Conservation (phyloP, 192 early-diverging fungal genomes). For the Backusella macrospora region DNA sequence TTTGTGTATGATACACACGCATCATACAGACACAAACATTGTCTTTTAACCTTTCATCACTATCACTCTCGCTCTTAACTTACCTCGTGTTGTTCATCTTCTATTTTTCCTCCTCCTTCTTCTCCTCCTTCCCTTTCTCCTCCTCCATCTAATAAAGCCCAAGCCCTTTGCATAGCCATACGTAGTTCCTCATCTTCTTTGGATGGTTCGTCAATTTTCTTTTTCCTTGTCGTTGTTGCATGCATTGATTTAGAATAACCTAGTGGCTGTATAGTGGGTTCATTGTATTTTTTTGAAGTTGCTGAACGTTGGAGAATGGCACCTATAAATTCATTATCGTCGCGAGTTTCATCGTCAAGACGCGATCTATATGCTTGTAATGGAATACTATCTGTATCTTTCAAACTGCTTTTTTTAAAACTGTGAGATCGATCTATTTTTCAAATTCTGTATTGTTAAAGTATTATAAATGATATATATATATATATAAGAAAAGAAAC, state of each 20-base stretch:
- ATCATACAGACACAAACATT: neutral
- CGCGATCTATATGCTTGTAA: neutral
- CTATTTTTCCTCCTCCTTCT: neutral
- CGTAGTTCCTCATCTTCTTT: slow-evolving; percentile 29
- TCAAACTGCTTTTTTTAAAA: slow-evolving; percentile 12
- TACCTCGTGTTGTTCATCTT: neutral
- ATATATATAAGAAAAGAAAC: neutral
- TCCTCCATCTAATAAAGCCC: slow-evolving; percentile 27
- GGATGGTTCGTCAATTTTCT: slow-evolving; percentile 9
- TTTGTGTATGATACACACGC: neutral
- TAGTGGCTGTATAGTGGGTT: slow-evolving; percentile 10
- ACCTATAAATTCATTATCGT: slow-evolving; percentile 25
- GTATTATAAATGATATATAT: neutral
- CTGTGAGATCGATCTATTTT: neutral
- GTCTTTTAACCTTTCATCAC: too few relatives aligned
- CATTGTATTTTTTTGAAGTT: neutral
- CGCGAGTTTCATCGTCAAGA: neutral
- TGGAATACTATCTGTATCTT: neutral
- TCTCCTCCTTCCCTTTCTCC: neutral
- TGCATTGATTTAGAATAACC: neutral
- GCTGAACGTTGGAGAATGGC: slow-evolving; percentile 8
- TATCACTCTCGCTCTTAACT: too few relatives aligned
- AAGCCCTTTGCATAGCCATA: slow-evolving; percentile 25
- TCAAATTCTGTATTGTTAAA: neutral
- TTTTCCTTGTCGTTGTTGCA: neutral